A percentile compares a stretch with the other conserved stretches of the same genome.
phyloP scores from a whole-genome alignment of 148 eudicot species.

The Rhododendron vialii region DNA sequence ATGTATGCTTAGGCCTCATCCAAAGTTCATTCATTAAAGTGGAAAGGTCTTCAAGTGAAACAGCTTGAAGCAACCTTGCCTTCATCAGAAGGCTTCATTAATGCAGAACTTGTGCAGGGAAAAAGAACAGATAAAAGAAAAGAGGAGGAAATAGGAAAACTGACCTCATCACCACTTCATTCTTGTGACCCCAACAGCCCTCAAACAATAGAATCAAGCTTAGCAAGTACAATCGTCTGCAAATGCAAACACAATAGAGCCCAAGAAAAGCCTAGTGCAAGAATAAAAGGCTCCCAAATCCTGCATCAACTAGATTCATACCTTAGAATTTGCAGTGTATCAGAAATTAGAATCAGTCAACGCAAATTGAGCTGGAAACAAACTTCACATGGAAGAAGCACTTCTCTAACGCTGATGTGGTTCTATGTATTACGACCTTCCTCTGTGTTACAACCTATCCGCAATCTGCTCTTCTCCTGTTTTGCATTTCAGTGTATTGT shows the following conservation, averaged over 20 bases:
- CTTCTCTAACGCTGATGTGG: not conserved
- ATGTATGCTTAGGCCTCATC: not conserved
- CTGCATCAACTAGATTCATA: not conserved
- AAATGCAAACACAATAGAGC: not conserved
- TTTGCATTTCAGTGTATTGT: not conserved
- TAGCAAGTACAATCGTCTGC: not conserved
- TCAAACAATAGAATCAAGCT: not conserved
- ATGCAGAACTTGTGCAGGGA: not conserved
- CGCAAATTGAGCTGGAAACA: constrained; percentile 3
- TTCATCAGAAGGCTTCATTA: not conserved
- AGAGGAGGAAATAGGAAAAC: not conserved
- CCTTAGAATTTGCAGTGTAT: not conserved
- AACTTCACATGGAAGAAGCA: not conserved
- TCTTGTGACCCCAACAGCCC: not conserved
- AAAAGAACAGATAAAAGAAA: not conserved
- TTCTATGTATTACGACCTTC: not conserved
- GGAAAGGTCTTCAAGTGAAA: not conserved
- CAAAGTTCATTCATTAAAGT: not conserved
- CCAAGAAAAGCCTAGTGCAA: not conserved
- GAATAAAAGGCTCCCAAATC: not conserved
- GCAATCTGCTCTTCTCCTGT: constrained; percentile 1
- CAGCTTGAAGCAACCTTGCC: not conserved
- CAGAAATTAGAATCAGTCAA: constrained; percentile 6
- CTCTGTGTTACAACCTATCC: not conserved
- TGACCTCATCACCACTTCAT: constrained; percentile 2